Percentiles rank a stretch among this genome's conserved stretches.
These are phyloP conservation scores for Blastobotrys petasosporus DNA, from an alignment of 1,139 yeast genomes.

Conservation along the genomic window DNA sequence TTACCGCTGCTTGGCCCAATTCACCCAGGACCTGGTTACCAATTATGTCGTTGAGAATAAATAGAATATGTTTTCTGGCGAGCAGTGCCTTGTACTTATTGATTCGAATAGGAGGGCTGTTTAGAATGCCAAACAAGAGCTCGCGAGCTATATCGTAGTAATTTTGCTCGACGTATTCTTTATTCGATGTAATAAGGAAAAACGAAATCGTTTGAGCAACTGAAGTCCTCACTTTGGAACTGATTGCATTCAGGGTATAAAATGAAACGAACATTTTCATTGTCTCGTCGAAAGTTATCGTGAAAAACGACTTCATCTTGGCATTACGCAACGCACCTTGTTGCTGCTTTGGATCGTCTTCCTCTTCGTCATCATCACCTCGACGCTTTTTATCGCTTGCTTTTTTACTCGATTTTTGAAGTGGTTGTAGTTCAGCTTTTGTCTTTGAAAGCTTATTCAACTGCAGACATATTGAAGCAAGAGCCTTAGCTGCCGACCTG, in stretches of 20 bases:
- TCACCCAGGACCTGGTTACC: conserved; percentile 31
- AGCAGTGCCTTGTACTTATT: conserved; percentile 22
- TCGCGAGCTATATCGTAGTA: conserved; percentile 24
- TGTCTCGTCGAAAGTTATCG: conserved; percentile 20
- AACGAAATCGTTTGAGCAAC: conserved; percentile 27
- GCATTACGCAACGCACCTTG: conserved; percentile 9
- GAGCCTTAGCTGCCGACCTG: conserved; percentile 31
- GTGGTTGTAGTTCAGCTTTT: conserved; percentile 20
- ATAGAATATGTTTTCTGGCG: conserved; percentile 27
- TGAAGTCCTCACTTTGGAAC: conserved; percentile 27
- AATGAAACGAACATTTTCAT: conserved; percentile 17
- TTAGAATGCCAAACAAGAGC: conserved; percentile 22
- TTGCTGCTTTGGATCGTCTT: conserved; percentile 7
- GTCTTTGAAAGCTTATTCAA: conserved; percentile 21
- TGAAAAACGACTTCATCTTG: conserved; percentile 11
- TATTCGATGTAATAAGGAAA: conserved; percentile 22
- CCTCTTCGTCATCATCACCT: conserved; percentile 20
- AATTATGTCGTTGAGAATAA: conserved; percentile 28
- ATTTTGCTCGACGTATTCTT: conserved; percentile 23
- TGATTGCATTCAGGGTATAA: conserved; percentile 19
- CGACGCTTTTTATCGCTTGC: conserved; percentile 10
- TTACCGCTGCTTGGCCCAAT: conserved; percentile 29
- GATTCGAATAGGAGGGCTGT: conserved; percentile 18
- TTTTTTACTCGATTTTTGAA: conserved; percentile 16
- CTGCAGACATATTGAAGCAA: conserved; percentile 26